Evolutionary conservation across 2,329 filamentous ascomycete species (phyloP), one percentile per base, ranked within the genome.

Genomic region (Fusarium papillatum): DNA sequence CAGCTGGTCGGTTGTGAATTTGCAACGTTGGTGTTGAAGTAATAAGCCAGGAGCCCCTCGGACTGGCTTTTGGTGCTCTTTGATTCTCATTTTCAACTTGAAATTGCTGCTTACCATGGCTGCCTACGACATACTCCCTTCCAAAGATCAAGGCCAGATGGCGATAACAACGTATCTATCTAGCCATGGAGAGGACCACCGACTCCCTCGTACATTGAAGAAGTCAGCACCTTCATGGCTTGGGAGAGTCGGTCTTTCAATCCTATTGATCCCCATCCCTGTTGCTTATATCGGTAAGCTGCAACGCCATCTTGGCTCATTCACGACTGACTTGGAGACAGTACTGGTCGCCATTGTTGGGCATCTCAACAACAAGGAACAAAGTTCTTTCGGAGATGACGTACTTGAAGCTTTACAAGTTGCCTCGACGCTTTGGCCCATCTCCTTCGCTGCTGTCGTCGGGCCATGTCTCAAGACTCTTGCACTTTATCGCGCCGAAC

Each of bases 361-460:
- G 0, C 62, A 59, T 7, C 22, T 75, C 0, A 5, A 57, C 3
- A 36, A 14, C 1, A 72, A 46, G 22, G 46, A 36, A 0, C 34
- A 73, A 14, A 72, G 26, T 0, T 4, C 17, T 0, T 66, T 75
- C 3, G 72, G 73, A 0, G 60, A 75, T 2, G 48, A 41, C 0
- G 19, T 70, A 5, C 38, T 67, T 0, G 72, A 75, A 1, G 11
- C 66, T 2, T 7, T 73, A 0, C 65, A 57, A 7, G 13, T 75
- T 1, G 63, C 69, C 6, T 73, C 69, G 0, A 75, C 66, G 0
- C 8, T 75, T 0, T 75, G 69, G 69, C 73, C 69, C 11, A 75
- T 75, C 13, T 16, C 66, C 0, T 75, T 75, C 2, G 72, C 72
- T 0, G 66, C 72, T 5, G 64, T 70, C 0, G 26, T 65, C 0